Base-by-base conservation (phyloP, 176 grass and related monocot species). In the Saccharum spontaneum region DNA sequence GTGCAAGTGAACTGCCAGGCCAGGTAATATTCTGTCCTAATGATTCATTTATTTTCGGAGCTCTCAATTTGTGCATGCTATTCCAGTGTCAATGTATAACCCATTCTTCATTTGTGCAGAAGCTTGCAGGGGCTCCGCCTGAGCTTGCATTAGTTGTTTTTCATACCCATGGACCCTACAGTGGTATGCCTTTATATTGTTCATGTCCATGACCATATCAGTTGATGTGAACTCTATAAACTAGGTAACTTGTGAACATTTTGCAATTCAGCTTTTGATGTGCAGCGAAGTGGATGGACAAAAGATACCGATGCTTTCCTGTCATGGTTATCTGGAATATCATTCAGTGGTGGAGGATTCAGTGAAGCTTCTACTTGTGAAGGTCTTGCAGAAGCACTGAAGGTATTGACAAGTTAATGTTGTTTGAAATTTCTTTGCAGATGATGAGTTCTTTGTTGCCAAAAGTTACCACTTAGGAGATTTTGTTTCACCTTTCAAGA, bases 281-380 rank as follows among this genome's bases (percentile, higher is more conserved):
- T 95, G 46, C 90, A 89, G 72, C 86, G 94, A 75, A 94, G 91
- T 85, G 91, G 97, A 73, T 99, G 97, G 97, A 96, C 97, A 75
- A 94, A 93, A 83, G 88, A 99, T 89, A n/a, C 69, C 45, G 84
- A 99, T 83, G 65, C 52, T 80, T 99, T 94, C 79, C 78, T 96
- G 77, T 83, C 85, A 75, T 92, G 91, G 93, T 67, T 99, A 73
- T 88, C 97, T 81, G 86, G 91, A 86, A 86, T 99, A 68, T 67
- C 75, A 66, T 99, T 99, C 83, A 89, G 77, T 79, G 93, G 93
- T 77, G 93, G 97, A 36, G 94, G 91, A 85, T 99, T 88, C 48
- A 93, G 71, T 66, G 94, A 96, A n/a, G 81, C 90, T 89, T 88
- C 88, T 74, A 91, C 88, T 52, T 94, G 90, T 39, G 97, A 99